phyloP scores from a whole-genome alignment of 129 eudicot genomes.

The Chrysanthemum makinoi region DNA sequence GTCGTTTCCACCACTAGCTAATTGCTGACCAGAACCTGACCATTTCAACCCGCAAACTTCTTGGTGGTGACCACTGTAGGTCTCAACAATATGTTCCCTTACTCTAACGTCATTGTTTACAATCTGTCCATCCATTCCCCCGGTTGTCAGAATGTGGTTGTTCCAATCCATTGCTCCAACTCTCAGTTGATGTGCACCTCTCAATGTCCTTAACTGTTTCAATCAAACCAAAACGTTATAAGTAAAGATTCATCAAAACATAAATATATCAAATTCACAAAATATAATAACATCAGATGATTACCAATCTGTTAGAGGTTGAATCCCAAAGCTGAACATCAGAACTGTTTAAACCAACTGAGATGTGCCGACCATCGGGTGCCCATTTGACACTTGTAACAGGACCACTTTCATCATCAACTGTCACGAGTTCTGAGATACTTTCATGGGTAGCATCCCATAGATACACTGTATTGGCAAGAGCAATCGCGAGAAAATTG shows the following conservation, averaged over 20 bases:
- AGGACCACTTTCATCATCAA: conserved; percentile 76
- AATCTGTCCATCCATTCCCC: conserved; percentile 84
- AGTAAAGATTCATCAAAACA: background rate
- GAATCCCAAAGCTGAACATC: conserved; percentile 92
- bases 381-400: conserved; percentile 93
- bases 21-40: conserved; percentile 80
- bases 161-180: conserved; percentile 89
- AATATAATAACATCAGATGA: background rate
- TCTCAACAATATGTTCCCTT: conserved; percentile 51
- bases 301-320: conserved; percentile 59
- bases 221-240: background rate
- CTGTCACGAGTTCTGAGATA: conserved; percentile 68
- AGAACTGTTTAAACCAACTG: conserved; percentile 68
- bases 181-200: conserved; percentile 64
- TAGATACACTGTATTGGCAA: conserved; percentile 67
- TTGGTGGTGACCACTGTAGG: conserved; percentile 73
- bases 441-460: conserved; percentile 80
- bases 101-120: conserved; percentile 77
- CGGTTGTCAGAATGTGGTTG: conserved; percentile 72
- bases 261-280: background rate
- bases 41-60: conserved; percentile 89
- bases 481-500: conserved; percentile 83
- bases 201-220: conserved; percentile 68
- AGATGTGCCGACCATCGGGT: conserved; percentile 74
- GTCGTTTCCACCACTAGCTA: conserved; percentile 90